Evolutionary conservation across 2,329 filamentous ascomycete genomes (phyloP).

Genomic region (Furcasterigmium sp.): DNA sequence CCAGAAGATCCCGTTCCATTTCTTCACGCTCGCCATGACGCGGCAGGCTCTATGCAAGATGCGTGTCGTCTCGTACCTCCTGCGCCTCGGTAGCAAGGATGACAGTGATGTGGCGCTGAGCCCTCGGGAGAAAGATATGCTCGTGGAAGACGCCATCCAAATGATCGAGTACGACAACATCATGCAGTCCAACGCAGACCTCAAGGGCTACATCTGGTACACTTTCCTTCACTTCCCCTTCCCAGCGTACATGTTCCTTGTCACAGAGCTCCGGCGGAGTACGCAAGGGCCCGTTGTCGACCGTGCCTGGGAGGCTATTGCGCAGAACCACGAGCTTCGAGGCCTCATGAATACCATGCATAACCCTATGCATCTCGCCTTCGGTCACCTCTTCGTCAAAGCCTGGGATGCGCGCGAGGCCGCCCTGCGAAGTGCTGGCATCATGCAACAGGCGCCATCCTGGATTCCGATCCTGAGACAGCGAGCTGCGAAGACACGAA

Average conservation of each 20-base stretch:
- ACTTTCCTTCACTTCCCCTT: constrained; percentile 55
- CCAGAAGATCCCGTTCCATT: constrained; percentile 52
- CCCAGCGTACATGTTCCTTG: constrained; percentile 55
- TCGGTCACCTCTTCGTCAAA: constrained; percentile 54
- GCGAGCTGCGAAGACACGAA: constrained; percentile 28
- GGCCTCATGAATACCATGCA: constrained; percentile 42
- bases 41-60: constrained; percentile 50
- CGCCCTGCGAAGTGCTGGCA: constrained; percentile 38
- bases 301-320: constrained; percentile 53
- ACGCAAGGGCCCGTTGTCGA: constrained; percentile 51
- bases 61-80: constrained; percentile 49
- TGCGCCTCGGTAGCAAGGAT: constrained; percentile 37
- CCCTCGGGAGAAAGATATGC: constrained; percentile 41
- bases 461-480: constrained; percentile 45
- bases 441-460: constrained; percentile 33
- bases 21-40: constrained; percentile 54
- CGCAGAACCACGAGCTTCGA: constrained; percentile 47
- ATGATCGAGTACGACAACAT: constrained; percentile 57
- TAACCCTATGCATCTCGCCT: constrained; percentile 52
- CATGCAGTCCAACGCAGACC: constrained; percentile 43
- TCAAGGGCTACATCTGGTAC: constrained; percentile 54
- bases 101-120: constrained; percentile 26
- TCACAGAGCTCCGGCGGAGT: constrained; percentile 48
- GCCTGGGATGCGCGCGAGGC: constrained; percentile 56
- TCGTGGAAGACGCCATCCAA: constrained; percentile 49